Conservation (phyloP, 2,329 filamentous ascomycete genomes). For the Fusarium hostae region DNA sequence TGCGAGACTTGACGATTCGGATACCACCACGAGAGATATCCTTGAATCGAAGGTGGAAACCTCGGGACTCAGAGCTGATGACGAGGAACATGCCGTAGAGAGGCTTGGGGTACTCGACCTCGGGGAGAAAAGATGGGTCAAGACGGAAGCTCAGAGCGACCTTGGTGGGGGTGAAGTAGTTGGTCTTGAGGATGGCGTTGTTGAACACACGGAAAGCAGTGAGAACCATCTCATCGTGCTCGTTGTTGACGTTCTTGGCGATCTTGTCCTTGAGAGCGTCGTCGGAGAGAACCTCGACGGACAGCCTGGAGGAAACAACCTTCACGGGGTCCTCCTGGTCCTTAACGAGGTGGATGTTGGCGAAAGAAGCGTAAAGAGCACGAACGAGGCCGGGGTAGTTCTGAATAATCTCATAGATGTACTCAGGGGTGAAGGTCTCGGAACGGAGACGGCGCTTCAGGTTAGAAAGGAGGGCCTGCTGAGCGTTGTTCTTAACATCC, state of each 20-base stretch:
- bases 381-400: conserved; percentile 89
- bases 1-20: conserved; percentile 97
- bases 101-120: conserved; percentile 91
- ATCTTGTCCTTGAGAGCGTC: conserved; percentile 79
- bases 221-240: conserved; percentile 99
- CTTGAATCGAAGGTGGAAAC: conserved; percentile 96
- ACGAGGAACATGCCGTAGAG: conserved; percentile 99
- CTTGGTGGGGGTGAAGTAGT: conserved; percentile 97
- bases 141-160: conserved; percentile 97
- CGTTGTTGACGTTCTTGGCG: conserved; percentile 82
- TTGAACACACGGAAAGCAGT: conserved; percentile 97
- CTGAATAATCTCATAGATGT: conserved; percentile 97
- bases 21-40: conserved; percentile 98
- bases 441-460: conserved; percentile 94
- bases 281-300: conserved; percentile 78
- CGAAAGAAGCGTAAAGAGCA: conserved; percentile 90
- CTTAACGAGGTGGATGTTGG: conserved; percentile 78
- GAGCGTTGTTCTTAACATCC: conserved; percentile 81
- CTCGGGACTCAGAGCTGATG: conserved; percentile 94
- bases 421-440: conserved; percentile 97
- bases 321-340: conserved; percentile 63
- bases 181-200: conserved; percentile 91
- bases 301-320: conserved; percentile 65
- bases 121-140: conserved; percentile 87
- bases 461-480: conserved; percentile 89